Conservation (phyloP, 2,329 filamentous ascomycete species). For the Fragosphaeria purpurea region DNA sequence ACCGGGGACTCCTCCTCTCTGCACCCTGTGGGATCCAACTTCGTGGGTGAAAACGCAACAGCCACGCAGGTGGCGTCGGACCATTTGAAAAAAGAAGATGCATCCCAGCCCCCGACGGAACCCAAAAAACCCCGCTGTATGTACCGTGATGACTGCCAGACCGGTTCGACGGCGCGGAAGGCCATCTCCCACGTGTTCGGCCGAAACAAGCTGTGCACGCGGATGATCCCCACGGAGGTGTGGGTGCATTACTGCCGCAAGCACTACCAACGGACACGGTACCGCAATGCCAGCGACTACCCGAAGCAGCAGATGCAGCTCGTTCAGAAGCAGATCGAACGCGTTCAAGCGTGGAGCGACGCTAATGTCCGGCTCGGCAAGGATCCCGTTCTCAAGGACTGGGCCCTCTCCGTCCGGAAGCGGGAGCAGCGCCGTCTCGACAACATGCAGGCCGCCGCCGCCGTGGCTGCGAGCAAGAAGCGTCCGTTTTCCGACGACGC, state of each 20-base stretch:
- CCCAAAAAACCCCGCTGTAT: constrained; percentile 30
- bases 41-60: no score
- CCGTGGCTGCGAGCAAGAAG: constrained; percentile 20
- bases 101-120: no score
- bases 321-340: constrained; percentile 50
- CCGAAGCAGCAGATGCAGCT: constrained; percentile 54
- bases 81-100: no score
- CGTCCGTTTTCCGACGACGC: constrained; percentile 20
- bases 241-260: constrained; percentile 75
- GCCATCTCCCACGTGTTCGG: constrained; percentile 75
- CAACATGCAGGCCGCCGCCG: constrained; percentile 21
- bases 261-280: constrained; percentile 68
- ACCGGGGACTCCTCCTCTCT: no score
- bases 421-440: constrained; percentile 51
- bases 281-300: constrained; percentile 54
- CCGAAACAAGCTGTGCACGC: constrained; percentile 69
- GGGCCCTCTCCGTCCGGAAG: constrained; percentile 54
- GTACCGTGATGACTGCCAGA: constrained; percentile 48
- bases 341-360: constrained; percentile 54
- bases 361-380: constrained; percentile 29
- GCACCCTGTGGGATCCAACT: no score
- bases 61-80: constrained; percentile 5
- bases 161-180: constrained; percentile 55
- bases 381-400: constrained; percentile 42
- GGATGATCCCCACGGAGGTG: constrained; percentile 55